These are phyloP conservation scores for Xanthoceras sorbifolium DNA, from an alignment of 345 rosid genomes.

Conservation along the genomic window DNA sequence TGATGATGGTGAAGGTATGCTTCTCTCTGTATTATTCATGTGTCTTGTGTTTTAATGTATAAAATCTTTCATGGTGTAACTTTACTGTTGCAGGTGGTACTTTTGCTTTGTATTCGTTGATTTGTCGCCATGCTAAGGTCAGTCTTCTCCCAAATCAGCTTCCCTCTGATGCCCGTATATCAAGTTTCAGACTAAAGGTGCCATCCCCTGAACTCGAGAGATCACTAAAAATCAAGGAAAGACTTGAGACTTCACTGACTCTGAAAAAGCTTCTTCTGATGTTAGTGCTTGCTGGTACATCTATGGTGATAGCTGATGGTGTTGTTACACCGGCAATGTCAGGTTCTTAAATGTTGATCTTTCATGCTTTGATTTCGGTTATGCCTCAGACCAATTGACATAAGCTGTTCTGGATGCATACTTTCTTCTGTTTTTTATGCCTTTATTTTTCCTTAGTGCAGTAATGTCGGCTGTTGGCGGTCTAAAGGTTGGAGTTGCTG, in stretches of 20 bases:
- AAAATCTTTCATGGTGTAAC: not conserved
- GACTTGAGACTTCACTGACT: constrained; percentile 75
- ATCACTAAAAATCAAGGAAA: constrained; percentile 91
- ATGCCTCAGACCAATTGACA: not conserved
- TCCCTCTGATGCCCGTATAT: constrained; percentile 92
- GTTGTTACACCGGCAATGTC: constrained; percentile 99
- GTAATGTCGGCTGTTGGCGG: constrained; percentile 98
- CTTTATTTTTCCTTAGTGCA: constrained; percentile 42
- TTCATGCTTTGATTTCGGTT: constrained; percentile 13
- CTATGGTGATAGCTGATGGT: constrained; percentile 99
- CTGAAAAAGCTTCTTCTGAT: constrained; percentile 80
- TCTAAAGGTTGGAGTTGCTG: constrained; percentile 77
- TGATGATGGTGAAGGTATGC: constrained; percentile 97
- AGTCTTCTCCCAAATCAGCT: constrained; percentile 98
- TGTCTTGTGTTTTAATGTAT: not conserved
- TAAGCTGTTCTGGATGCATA: not conserved
- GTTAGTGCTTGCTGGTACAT: constrained; percentile 93
- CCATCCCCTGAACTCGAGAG: constrained; percentile 98
- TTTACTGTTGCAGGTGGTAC: constrained; percentile 75
- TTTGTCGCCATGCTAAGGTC: constrained; percentile 94
- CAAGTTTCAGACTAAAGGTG: constrained; percentile 95
- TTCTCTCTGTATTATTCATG: not conserved
- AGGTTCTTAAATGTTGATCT: constrained; percentile 53
- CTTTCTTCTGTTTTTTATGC: constrained; percentile 6
- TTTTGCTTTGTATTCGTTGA: constrained; percentile 93